Percentiles rank a stretch among this genome's conserved stretches.
phyloP scores from a whole-genome alignment of 176 grass and related monocot genomes.

The Triticum dicoccoides region DNA sequence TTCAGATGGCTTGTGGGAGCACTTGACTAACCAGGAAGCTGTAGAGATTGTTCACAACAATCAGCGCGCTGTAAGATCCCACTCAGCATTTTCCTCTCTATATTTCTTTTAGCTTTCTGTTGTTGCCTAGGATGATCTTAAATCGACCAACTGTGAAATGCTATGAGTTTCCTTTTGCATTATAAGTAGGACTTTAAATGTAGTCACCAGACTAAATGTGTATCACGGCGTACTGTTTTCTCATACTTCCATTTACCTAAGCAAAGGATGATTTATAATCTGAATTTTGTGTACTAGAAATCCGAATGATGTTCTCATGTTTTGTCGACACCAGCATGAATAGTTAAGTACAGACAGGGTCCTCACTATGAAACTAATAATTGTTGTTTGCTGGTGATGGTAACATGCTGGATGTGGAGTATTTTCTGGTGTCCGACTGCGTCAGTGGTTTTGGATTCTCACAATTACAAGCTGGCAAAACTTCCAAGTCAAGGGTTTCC shows the following conservation, averaged over 20 bases:
- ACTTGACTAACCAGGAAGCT: constrained; percentile 78
- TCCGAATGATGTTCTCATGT: not conserved
- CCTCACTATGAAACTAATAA: not conserved
- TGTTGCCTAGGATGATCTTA: not conserved
- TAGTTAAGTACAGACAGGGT: constrained; percentile 7
- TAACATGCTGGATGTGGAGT: not conserved
- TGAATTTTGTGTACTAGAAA: not conserved
- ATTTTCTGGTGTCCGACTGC: not conserved
- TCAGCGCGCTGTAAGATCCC: constrained; percentile 69
- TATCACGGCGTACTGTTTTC: not conserved
- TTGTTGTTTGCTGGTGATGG: constrained; percentile 3
- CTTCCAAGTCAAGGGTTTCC: not conserved
- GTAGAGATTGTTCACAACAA: constrained; percentile 86
- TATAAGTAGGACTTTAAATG: not conserved
- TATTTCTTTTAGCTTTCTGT: not conserved
- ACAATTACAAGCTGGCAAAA: constrained; percentile 2
- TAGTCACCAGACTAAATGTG: not conserved
- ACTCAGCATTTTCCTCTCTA: not conserved
- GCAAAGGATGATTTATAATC: not conserved
- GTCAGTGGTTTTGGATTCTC: constrained; percentile 10
- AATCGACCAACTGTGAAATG: not conserved
- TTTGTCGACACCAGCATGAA: not conserved
- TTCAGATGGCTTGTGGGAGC: constrained; percentile 95
- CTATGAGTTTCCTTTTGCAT: not conserved
- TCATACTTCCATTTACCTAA: not conserved